A percentile compares a stretch with the other conserved stretches of the same genome.
Evolutionary conservation across 306 rosid species (phyloP).

Genomic region (Vachellia pachyceras): DNA sequence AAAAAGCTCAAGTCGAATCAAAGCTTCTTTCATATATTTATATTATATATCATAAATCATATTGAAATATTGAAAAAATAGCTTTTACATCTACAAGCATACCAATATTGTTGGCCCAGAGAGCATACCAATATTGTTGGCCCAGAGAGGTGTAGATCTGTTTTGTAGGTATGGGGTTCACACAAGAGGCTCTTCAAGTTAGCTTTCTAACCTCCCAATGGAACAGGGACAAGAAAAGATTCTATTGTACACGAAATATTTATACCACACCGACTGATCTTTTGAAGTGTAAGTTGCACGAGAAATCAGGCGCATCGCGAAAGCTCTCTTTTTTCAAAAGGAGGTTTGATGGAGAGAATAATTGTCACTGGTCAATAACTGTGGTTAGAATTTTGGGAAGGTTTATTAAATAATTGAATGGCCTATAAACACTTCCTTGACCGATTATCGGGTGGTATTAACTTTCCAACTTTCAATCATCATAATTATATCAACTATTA

Average conservation of each 20-base stretch:
- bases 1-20: no score
- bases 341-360: background rate
- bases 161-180: no score
- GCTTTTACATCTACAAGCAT: no score
- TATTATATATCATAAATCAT: no score
- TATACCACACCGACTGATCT: background rate
- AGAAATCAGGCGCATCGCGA: background rate
- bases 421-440: constrained; percentile 30
- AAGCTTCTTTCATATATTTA: no score
- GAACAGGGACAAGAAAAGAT: background rate
- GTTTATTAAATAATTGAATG: background rate
- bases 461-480: background rate
- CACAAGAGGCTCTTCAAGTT: no score
- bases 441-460: background rate
- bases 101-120: background rate
- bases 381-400: background rate
- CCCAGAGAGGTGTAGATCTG: background rate
- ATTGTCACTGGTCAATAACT: background rate
- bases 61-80: no score
- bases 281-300: background rate
- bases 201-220: background rate
- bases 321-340: background rate
- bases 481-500: background rate
- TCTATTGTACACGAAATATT: background rate
- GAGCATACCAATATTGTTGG: background rate